Evolutionary conservation across 2,329 filamentous ascomycete species (phyloP), one percentile per base, ranked within the genome.

Genomic region (Aspergillus novofumigatus): DNA sequence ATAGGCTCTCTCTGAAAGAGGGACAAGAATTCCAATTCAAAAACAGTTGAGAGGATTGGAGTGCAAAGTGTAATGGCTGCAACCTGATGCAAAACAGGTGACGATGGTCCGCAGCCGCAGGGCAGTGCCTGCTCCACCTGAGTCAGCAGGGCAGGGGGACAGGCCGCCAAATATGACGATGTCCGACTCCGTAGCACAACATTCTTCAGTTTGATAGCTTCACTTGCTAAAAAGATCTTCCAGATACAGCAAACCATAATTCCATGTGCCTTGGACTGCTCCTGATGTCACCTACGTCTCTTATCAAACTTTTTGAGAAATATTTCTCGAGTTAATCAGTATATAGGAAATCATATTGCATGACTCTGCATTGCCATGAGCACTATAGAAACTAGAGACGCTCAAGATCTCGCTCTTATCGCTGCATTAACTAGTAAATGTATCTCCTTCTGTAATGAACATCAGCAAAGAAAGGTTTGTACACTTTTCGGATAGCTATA

Each of bases 71-170:
- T 57, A 56, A 59, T 58, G 58, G 57, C 60, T 64, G 64, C 59
- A 62, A 66, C 59, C 57, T 64, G 60, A 61, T 57, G 53, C 45
- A 28, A 54, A 59, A 57, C 58, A 55, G 56, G 55, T 64, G 57
- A 61, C 60, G 56, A 56, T 53, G 54, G 59, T 51, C 58, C 59
- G 52, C 47, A 59, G 61, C 57, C 59, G 62, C 60, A 60, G 52
- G 57, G 51, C 50, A 47, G 44, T 47, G 54, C 54, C 50, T 47
- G 51, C 57, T 44, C 61, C 53, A 51, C 42, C 54, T 53, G 51
- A 63, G 49, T 63, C 58, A 62, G 61, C 61, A 54, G 56, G 52
- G n/a, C 26, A 25, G 49, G 32, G n/a, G 32, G 10, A 11, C 4
- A 14, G 29, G 32, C 32, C 20, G 49, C 29, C 29, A 56, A 60